Base-by-base conservation (phyloP, 129 eudicot species). In the Rutidosis leptorrhynchoides region DNA sequence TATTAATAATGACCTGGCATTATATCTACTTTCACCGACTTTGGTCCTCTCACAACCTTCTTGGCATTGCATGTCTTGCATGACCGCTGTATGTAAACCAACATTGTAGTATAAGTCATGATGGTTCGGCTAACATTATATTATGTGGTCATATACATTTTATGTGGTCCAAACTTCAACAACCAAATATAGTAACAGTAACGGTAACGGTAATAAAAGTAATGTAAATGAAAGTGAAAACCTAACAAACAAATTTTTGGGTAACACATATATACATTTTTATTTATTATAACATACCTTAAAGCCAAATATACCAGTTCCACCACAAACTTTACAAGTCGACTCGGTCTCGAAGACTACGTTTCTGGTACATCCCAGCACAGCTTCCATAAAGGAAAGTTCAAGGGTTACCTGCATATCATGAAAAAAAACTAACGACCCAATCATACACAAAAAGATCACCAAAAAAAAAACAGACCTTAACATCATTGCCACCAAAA, bases 371-470 rank as follows among this genome's bases (percentile, higher is more conserved):
- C 96, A 89, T 54, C 96, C 96, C 56, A 83, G 89, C 58, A 89
- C 94, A 83, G 96, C 96, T 84, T 89, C 96, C 96, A 89, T 89
- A 58, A 89, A 89, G 32, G 96, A 85, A 62, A 89, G 81, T 58
- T 89, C 87, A 51, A 89, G 69, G 15, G 85, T 11, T 29, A 81
- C 82, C 95, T 87, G 62, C 54, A 25, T 70, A 79, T 28, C 15
- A 58, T 51, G 16, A 32, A 57, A 70, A n/a, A 55, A 40, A n/a
- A n/a, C n/a, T n/a, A n/a, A n/a, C n/a, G n/a, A n/a, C n/a, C n/a
- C n/a, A n/a, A n/a, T 57, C 9, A 55, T 24, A 64, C 5, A 45
- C 37, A 51, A 16, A 59, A 58, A 19, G 53, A 65, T 48, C 46
- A 21, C 16, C 40, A 56, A n/a, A 5, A n/a, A 7, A 4, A 14